Conservation (phyloP, 2,329 filamentous ascomycete genomes). For the Orbilia ellipsospora region DNA sequence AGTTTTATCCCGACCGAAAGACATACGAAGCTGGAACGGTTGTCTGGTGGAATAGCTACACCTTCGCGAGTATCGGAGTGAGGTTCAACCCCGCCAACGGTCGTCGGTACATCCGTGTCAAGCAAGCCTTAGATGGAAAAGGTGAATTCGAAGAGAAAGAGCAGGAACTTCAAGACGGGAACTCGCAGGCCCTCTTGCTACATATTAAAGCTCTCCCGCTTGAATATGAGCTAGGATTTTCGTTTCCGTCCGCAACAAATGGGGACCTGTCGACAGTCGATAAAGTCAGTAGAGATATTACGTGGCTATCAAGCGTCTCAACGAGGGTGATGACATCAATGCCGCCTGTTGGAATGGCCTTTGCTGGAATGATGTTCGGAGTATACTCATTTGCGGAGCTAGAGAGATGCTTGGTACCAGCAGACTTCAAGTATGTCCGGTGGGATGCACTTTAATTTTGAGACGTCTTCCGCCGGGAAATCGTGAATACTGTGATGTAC, state of each 20-base stretch:
- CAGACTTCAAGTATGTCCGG: constrained; percentile 63
- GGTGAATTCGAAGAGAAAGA: constrained; percentile 31
- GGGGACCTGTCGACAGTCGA: neutral
- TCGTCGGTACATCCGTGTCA: constrained; percentile 45
- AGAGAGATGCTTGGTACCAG: constrained; percentile 63
- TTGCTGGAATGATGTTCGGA: constrained; percentile 66
- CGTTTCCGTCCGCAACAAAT: constrained; percentile 11
- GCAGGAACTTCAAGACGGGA: constrained; percentile 27
- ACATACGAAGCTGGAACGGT: constrained; percentile 68
- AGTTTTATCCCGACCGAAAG: constrained; percentile 64
- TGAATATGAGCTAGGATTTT: constrained; percentile 44
- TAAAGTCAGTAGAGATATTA: constrained; percentile 56
- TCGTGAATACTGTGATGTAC: too few relatives aligned
- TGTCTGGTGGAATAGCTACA: constrained; percentile 69
- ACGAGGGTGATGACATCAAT: constrained; percentile 61
- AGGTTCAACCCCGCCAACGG: constrained; percentile 43
- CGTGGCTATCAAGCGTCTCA: constrained; percentile 45
- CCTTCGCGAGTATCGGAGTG: constrained; percentile 64
- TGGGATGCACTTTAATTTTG: constrained; percentile 34
- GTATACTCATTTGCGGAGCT: constrained; percentile 65
- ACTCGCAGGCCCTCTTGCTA: constrained; percentile 18
- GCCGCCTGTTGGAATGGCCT: constrained; percentile 63
- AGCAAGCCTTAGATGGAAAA: constrained; percentile 57
- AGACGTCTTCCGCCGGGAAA: neutral
- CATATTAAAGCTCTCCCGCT: constrained; percentile 48